Evolutionary conservation across 2,329 filamentous ascomycete species (phyloP).

Genomic region (Aspergillus sp.): DNA sequence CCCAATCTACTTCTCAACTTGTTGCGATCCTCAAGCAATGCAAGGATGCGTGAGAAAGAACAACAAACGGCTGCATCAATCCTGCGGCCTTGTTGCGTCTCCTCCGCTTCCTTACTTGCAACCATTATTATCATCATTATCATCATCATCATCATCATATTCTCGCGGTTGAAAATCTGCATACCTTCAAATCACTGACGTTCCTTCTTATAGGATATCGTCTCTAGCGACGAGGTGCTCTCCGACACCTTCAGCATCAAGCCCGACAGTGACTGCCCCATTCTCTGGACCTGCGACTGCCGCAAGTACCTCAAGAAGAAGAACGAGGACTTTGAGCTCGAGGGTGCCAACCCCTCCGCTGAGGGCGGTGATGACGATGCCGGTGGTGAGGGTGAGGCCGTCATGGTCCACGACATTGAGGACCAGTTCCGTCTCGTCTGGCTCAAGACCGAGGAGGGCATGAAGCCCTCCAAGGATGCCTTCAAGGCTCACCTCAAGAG

Average conservation of each 20-base stretch:
- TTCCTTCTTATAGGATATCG: slow-evolving; percentile 66
- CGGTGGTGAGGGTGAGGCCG: slow-evolving; percentile 65
- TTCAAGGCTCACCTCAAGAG: slow-evolving; percentile 85
- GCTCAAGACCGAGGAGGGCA: slow-evolving; percentile 47
- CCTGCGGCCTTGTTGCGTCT: neutral
- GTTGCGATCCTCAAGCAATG: slow-evolving; percentile 7
- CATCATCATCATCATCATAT: neutral
- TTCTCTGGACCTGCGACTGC: slow-evolving; percentile 93
- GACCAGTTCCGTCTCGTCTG: slow-evolving; percentile 85
- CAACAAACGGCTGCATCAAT: neutral
- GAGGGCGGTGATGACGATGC: slow-evolving; percentile 75
- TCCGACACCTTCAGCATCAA: too few relatives aligned
- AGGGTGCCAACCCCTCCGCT: slow-evolving; percentile 92
- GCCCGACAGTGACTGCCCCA: too few relatives aligned
- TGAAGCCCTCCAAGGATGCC: slow-evolving; percentile 71
- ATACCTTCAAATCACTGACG: slow-evolving; percentile 4
- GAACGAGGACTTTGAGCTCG: slow-evolving; percentile 61
- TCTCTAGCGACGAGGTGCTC: slow-evolving; percentile 93
- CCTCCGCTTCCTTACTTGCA: neutral
- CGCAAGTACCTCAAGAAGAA: slow-evolving; percentile 79
- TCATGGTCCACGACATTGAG: slow-evolving; percentile 86
- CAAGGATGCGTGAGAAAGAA: neutral
- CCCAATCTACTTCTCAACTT: neutral
- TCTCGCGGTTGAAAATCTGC: too few relatives aligned
- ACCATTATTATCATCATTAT: neutral